Evolutionary conservation across 352 stramenopile species (phyloP).

Genomic region (Pythium oligandrum): DNA sequence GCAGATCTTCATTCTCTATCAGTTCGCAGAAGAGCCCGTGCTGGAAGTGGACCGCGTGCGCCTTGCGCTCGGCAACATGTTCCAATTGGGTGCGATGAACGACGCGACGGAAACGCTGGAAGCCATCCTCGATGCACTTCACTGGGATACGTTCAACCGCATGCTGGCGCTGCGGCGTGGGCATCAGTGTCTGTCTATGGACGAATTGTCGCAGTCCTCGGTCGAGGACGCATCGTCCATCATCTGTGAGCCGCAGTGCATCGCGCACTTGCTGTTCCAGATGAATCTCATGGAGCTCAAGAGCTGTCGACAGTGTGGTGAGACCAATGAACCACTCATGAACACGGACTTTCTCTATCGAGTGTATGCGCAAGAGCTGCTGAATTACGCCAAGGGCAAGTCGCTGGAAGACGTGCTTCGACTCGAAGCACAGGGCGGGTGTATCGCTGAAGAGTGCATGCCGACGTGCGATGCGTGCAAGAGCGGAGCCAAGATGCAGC

Average conservation of each 20-base stretch:
- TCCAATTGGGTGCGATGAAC: conserved; percentile 80
- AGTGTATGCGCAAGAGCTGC: conserved; percentile 72
- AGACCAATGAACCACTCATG: conserved; percentile 72
- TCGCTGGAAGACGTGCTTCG: conserved; percentile 58
- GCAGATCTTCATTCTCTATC: conserved; percentile 83
- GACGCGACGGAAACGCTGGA: conserved; percentile 84
- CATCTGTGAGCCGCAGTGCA: conserved; percentile 74
- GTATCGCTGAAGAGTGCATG: conserved; percentile 25
- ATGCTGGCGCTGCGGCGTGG: conserved; percentile 53
- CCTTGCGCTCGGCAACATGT: conserved; percentile 51
- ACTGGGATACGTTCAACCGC: conserved; percentile 74
- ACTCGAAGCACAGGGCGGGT: conserved; percentile 40
- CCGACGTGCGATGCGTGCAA: conserved; percentile 49
- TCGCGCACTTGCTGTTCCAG: conserved; percentile 80
- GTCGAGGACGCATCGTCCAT: conserved; percentile 56
- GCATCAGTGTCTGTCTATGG: conserved; percentile 15
- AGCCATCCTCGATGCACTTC: conserved; percentile 69
- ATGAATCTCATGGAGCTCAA: conserved; percentile 86
- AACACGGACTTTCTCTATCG: conserved; percentile 83
- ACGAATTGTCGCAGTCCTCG: conserved; percentile 47
- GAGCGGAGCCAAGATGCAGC: conserved; percentile 28
- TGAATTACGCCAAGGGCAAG: conserved; percentile 23
- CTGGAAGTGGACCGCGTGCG: conserved; percentile 74
- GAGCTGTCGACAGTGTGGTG: conserved; percentile 48
- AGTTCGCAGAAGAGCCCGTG: conserved; percentile 74